These are phyloP conservation scores for Erythrobasidium hasegawianum DNA, from an alignment of 1,284 basidiomycete genomes.

Conservation along the genomic window DNA sequence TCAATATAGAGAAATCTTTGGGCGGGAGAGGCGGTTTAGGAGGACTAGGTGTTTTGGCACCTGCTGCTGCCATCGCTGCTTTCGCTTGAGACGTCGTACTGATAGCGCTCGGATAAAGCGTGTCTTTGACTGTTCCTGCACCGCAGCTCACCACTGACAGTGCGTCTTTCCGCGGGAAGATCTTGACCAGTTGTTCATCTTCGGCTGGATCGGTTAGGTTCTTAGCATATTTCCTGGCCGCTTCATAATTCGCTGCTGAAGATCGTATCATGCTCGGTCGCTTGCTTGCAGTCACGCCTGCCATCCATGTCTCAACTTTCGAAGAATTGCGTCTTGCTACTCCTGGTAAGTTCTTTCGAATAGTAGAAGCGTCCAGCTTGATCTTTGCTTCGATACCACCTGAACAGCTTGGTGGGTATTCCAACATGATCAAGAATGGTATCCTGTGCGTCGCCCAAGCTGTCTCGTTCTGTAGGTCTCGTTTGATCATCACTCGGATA, in stretches of 20 bases:
- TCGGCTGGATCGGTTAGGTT: slow-evolving; percentile 1
- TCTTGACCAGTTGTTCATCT: slow-evolving; percentile 4
- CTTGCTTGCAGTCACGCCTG: neutral
- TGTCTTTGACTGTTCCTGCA: slow-evolving; percentile 17
- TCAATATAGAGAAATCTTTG: neutral
- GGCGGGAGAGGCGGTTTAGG: neutral
- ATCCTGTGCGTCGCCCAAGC: slow-evolving; percentile 14
- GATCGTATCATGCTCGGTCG: neutral
- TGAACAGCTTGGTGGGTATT: slow-evolving; percentile 4
- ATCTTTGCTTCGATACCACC: slow-evolving; percentile 6
- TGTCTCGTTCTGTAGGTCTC: neutral
- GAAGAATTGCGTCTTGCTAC: neutral
- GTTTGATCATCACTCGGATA: slow-evolving; percentile 29
- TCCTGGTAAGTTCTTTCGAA: neutral
- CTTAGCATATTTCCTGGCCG: neutral
- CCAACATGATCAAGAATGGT: slow-evolving; percentile 24
- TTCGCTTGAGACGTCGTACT: too few species aligned
- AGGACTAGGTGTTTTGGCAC: neutral
- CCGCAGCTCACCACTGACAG: slow-evolving; percentile 18
- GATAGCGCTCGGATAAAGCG: slow-evolving; percentile 7
- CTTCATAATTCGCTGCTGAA: neutral
- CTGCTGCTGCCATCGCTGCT: neutral
- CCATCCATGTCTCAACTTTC: slow-evolving; percentile 1
- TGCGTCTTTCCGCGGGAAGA: slow-evolving; percentile 18
- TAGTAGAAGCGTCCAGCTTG: slow-evolving; percentile 13